phyloP scores from a whole-genome alignment of 108 stramenopile genomes.

The Cafeteria roenbergensis region DNA sequence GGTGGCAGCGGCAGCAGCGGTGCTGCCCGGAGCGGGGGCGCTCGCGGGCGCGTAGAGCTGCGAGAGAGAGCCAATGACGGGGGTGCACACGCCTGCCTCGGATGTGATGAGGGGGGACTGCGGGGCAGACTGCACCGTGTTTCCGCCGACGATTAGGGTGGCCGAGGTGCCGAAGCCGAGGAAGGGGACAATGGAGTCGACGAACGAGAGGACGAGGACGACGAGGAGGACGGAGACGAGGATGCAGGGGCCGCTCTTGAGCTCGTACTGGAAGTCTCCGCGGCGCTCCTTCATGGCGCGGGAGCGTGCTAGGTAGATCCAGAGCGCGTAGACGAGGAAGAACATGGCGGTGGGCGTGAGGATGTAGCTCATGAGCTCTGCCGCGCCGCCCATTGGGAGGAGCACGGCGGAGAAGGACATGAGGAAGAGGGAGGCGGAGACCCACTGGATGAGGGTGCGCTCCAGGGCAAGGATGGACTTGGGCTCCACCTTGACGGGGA shows the following conservation, averaged over 20 bases:
- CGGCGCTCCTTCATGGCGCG: neutral
- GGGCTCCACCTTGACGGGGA: conserved; percentile 75
- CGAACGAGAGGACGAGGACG: conserved; percentile 15
- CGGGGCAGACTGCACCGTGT: too few species aligned
- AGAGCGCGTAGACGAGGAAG: conserved; percentile 9
- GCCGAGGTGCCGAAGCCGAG: too few species aligned
- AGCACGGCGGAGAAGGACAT: conserved; percentile 64
- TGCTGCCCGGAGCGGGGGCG: too few species aligned
- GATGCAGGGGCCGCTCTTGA: conserved; percentile 21
- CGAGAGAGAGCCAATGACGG: too few species aligned
- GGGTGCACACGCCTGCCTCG: too few species aligned
- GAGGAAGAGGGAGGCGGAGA: conserved; percentile 65
- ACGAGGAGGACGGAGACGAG: conserved; percentile 15
- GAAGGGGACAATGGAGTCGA: too few species aligned
- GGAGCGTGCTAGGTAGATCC: neutral
- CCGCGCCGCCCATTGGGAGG: conserved; percentile 50
- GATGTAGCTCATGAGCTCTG: conserved; percentile 1
- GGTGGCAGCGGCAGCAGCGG: too few species aligned
- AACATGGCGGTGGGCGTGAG: conserved; percentile 4
- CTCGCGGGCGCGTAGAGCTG: too few species aligned
- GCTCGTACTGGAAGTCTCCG: conserved; percentile 11
- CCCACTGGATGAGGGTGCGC: conserved; percentile 85
- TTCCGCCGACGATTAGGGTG: too few species aligned
- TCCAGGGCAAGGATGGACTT: conserved; percentile 94
- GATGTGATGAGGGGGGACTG: too few species aligned